phyloP scores from a whole-genome alignment of 768 basidiomycete species.

The Stropharia rugosoannulata region DNA sequence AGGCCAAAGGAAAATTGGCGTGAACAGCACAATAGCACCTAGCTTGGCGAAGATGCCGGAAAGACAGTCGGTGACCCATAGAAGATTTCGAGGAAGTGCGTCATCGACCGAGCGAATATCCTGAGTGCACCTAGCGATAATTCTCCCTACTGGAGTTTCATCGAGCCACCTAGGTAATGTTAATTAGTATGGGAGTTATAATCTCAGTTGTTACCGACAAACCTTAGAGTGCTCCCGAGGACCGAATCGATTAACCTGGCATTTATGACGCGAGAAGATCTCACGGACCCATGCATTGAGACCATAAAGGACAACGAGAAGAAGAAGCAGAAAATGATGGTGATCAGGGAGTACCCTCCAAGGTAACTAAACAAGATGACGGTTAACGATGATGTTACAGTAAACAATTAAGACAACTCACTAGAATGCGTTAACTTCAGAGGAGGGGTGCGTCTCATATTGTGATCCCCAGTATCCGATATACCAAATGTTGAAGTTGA shows the following conservation, averaged over 20 bases:
- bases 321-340: background rate
- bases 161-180: constrained; percentile 28
- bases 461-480: constrained; percentile 45
- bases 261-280: constrained; percentile 9
- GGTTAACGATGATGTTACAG: background rate
- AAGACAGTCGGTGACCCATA: constrained; percentile 25
- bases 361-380: constrained; percentile 22
- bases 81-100: constrained; percentile 27
- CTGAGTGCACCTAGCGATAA: constrained; percentile 17
- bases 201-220: background rate
- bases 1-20: constrained; percentile 43
- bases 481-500: constrained; percentile 36
- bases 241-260: constrained; percentile 10
- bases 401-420: background rate
- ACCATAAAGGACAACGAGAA: background rate
- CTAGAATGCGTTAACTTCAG: constrained; percentile 15
- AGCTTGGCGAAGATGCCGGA: constrained; percentile 38
- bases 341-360: background rate
- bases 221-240: constrained; percentile 15
- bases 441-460: constrained; percentile 32
- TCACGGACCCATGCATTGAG: constrained; percentile 5
- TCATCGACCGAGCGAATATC: constrained; percentile 47
- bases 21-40: constrained; percentile 37
- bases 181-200: constrained; percentile 11
- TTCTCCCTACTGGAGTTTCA: constrained; percentile 13